A percentile compares a stretch with the other conserved stretches of the same genome.
These are phyloP conservation scores for Microstegium vimineum DNA, from an alignment of 176 grass and related monocot genomes.

Conservation along the genomic window DNA sequence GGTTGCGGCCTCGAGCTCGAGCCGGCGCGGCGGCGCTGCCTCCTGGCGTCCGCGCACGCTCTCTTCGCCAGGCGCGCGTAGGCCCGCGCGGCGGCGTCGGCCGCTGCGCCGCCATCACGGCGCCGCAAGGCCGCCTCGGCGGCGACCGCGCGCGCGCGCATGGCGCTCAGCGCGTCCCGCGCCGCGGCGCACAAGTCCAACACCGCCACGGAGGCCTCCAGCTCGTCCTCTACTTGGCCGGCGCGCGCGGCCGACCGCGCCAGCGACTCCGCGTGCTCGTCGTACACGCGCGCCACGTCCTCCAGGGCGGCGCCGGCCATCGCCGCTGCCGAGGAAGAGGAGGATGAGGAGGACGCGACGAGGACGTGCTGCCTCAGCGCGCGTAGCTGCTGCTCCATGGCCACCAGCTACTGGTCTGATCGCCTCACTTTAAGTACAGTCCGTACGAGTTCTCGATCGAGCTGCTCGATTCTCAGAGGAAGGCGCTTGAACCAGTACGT, in stretches of 20 bases:
- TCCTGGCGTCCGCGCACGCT: constrained; percentile 24
- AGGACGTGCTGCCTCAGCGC: constrained; percentile 13
- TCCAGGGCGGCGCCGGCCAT: constrained; percentile 22
- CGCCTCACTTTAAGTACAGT: neutral
- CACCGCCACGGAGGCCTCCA: constrained; percentile 33
- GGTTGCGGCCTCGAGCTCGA: neutral
- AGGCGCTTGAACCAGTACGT: too few species aligned
- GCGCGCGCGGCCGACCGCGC: neutral
- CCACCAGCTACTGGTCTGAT: neutral
- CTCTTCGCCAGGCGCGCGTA: constrained; percentile 15
- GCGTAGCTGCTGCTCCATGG: constrained; percentile 22
- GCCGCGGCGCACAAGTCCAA: constrained; percentile 42
- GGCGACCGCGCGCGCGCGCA: constrained; percentile 30
- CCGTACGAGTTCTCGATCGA: constrained; percentile 1
- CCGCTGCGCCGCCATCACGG: constrained; percentile 7
- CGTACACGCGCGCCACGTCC: constrained; percentile 28
- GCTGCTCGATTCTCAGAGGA: neutral
- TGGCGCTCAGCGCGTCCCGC: constrained; percentile 23
- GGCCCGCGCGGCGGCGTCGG: neutral
- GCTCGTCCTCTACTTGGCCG: constrained; percentile 35
- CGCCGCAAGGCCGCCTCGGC: constrained; percentile 31
- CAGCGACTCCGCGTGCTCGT: constrained; percentile 26
- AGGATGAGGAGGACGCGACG: neutral
- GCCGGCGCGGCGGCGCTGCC: neutral
- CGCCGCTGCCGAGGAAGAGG: neutral